These are phyloP conservation scores for Eragrostis curvula DNA, from an alignment of 176 grass and related monocot genomes.

Conservation along the genomic window DNA sequence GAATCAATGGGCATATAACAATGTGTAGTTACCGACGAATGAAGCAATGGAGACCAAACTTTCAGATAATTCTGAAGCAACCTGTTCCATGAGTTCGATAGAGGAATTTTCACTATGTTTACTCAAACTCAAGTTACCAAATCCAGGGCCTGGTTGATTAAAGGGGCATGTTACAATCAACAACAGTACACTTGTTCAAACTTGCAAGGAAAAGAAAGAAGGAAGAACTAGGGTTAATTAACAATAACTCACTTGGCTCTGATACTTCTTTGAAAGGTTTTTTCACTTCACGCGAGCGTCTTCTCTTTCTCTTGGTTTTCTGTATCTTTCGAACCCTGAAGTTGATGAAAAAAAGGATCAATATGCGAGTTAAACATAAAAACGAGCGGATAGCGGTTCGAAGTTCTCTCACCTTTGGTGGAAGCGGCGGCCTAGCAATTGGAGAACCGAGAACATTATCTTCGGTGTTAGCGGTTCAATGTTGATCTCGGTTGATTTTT, in stretches of 20 bases:
- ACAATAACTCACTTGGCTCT: background rate
- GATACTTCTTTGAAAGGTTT: background rate
- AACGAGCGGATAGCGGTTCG: too few species aligned
- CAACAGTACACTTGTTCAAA: background rate
- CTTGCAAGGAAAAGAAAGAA: background rate
- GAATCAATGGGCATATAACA: background rate
- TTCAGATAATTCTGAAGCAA: background rate
- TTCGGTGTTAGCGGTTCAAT: too few species aligned
- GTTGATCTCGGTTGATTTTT: too few species aligned
- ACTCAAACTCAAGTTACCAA: background rate
- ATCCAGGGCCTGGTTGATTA: constrained; percentile 4
- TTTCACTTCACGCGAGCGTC: background rate
- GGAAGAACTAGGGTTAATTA: constrained; percentile 9
- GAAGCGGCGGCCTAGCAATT: too few species aligned
- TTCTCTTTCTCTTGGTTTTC: constrained; percentile 13
- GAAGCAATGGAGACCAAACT: constrained; percentile 20
- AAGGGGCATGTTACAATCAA: background rate
- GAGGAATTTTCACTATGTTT: constrained; percentile 3
- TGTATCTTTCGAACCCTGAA: constrained; percentile 18
- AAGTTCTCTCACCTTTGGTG: too few species aligned
- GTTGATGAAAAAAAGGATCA: constrained; percentile 32
- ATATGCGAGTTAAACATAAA: constrained; percentile 57
- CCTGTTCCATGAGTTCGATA: background rate
- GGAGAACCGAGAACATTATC: too few species aligned
- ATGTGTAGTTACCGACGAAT: background rate